phyloP scores from a whole-genome alignment of 192 early-diverging fungal genomes.

The Mortierella antarctica region DNA sequence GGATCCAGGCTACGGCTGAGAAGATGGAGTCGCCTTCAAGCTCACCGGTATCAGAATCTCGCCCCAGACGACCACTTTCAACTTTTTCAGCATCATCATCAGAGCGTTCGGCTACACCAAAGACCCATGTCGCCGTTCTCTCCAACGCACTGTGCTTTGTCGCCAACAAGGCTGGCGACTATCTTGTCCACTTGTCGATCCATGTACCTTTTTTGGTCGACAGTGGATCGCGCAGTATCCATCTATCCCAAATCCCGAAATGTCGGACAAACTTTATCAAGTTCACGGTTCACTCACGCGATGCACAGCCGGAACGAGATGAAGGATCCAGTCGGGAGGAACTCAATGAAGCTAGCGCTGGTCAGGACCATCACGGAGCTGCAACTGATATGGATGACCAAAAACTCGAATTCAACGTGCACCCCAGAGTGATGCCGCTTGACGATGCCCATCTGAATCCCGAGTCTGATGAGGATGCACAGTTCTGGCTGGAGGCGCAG shows the following conservation, averaged over 20 bases:
- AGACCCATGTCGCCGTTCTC: slow-evolving; percentile 38
- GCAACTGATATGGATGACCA: not conserved
- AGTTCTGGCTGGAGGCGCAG: slow-evolving; percentile 51
- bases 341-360: not conserved
- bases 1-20: slow-evolving; percentile 28
- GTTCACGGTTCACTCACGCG: slow-evolving; percentile 9
- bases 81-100: slow-evolving; percentile 19
- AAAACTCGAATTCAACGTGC: slow-evolving; percentile 35
- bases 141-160: slow-evolving; percentile 46
- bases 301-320: not conserved
- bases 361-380: not conserved
- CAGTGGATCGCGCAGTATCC: slow-evolving; percentile 12
- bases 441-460: slow-evolving; percentile 46
- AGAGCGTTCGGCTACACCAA: not conserved
- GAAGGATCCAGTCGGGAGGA: not conserved
- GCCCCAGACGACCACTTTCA: slow-evolving; percentile 22
- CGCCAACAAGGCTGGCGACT: slow-evolving; percentile 42
- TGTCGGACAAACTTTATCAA: slow-evolving; percentile 45
- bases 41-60: slow-evolving; percentile 28
- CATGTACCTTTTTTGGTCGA: slow-evolving; percentile 20
- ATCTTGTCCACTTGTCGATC: slow-evolving; percentile 30
- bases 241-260: slow-evolving; percentile 31
- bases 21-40: slow-evolving; percentile 31
- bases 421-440: slow-evolving; percentile 22
- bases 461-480: slow-evolving; percentile 46